These are phyloP conservation scores for Pseudogymnoascus sp. DNA, from an alignment of 2,329 filamentous ascomycete species.

Conservation along the genomic window DNA sequence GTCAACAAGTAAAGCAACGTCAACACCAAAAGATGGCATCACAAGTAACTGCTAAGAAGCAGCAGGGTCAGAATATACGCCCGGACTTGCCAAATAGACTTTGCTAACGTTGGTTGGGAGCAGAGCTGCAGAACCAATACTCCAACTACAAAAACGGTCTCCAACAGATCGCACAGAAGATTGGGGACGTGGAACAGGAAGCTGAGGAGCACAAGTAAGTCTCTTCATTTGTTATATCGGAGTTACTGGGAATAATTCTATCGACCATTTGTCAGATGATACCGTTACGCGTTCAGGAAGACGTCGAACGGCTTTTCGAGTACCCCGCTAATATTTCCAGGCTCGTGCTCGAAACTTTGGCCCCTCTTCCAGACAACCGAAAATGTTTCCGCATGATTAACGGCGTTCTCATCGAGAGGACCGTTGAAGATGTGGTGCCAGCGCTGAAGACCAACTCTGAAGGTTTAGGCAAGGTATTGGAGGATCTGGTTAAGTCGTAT, in stretches of 20 bases:
- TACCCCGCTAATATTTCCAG: slow-evolving; percentile 37
- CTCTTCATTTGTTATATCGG: slow-evolving; percentile 17
- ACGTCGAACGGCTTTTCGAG: background rate
- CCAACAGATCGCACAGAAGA: slow-evolving; percentile 90
- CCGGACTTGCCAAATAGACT: background rate
- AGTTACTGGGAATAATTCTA: background rate
- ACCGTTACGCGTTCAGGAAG: background rate
- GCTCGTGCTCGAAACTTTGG: slow-evolving; percentile 85
- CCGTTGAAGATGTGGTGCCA: slow-evolving; percentile 84
- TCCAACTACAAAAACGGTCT: slow-evolving; percentile 68
- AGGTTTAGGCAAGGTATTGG: slow-evolving; percentile 84
- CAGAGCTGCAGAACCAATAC: slow-evolving; percentile 75
- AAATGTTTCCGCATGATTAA: slow-evolving; percentile 99
- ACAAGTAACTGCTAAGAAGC: slow-evolving; percentile 28
- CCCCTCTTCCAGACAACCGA: slow-evolving; percentile 71
- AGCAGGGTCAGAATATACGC: slow-evolving; percentile 26
- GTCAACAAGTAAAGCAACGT: slow-evolving; percentile 6
- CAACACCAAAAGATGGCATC: slow-evolving; percentile 24
- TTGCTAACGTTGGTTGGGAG: slow-evolving; percentile 6
- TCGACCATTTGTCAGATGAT: background rate
- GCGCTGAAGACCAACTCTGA: slow-evolving; percentile 89
- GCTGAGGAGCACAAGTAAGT: slow-evolving; percentile 95
- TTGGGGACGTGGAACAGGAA: slow-evolving; percentile 95
- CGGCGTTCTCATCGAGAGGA: slow-evolving; percentile 87
- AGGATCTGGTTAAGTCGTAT: slow-evolving; percentile 94